phyloP scores from a whole-genome alignment of 257 asterid species.

The Salvia splendens region DNA sequence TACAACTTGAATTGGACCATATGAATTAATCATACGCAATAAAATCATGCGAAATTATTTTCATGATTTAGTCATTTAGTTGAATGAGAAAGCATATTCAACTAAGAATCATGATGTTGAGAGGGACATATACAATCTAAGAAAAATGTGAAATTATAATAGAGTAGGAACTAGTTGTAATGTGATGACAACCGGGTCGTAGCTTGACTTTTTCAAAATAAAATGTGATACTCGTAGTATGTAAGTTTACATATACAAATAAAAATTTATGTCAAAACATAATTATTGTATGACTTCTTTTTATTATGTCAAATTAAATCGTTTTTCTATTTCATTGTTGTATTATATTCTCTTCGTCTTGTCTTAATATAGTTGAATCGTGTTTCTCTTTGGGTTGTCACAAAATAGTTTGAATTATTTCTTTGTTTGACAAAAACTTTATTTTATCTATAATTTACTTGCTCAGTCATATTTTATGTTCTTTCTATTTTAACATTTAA shows the following conservation, averaged over 20 bases:
- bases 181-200: not conserved
- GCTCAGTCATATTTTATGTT: too few species aligned
- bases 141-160: not conserved
- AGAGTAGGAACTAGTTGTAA: not conserved
- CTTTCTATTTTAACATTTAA: too few species aligned
- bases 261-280: not conserved
- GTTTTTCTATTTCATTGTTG: not conserved
- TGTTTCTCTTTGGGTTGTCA: not conserved
- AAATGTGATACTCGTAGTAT: slow-evolving; percentile 21
- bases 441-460: too few species aligned
- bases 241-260: not conserved
- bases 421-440: too few species aligned
- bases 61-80: too few species aligned
- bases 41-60: too few species aligned
- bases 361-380: too few species aligned
- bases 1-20: too few species aligned
- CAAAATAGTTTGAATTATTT: too few species aligned
- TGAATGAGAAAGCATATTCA: too few species aligned
- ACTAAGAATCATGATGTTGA: not conserved
- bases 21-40: too few species aligned
- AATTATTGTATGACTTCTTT: not conserved
- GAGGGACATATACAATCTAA: slow-evolving; percentile 2
- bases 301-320: not conserved
- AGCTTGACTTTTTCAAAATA: not conserved
- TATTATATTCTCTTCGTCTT: not conserved